phyloP scores from a whole-genome alignment of 2,329 filamentous ascomycete genomes.

The Alternaria sp. region DNA sequence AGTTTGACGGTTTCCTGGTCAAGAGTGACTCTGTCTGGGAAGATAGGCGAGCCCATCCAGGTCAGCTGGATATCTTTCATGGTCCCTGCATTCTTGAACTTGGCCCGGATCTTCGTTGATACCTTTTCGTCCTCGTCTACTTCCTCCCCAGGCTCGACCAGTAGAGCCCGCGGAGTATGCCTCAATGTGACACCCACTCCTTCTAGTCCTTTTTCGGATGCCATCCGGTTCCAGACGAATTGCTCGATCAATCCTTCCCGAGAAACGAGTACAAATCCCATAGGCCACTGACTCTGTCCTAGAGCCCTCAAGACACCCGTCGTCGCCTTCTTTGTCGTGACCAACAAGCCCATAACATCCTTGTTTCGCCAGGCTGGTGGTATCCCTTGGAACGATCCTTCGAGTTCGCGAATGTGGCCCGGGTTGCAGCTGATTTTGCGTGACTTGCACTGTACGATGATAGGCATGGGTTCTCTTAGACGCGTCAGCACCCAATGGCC shows the following conservation, averaged over 20 bases:
- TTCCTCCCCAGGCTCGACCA: conserved; percentile 13
- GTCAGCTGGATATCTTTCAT: conserved; percentile 49
- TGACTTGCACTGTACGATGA: conserved; percentile 76
- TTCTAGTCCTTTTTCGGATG: conserved; percentile 69
- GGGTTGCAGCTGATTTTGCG: conserved; percentile 62
- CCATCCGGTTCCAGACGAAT: conserved; percentile 76
- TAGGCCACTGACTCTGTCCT: conserved; percentile 70
- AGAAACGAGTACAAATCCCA: conserved; percentile 74
- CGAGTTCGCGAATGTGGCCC: conserved; percentile 74
- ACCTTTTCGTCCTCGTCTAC: conserved; percentile 12
- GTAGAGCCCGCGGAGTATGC: conserved; percentile 34
- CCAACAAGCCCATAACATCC: conserved; percentile 74
- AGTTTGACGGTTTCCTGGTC: conserved; percentile 34
- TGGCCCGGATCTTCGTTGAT: conserved; percentile 13
- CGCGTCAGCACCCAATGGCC: conserved; percentile 70
- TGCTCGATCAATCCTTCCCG: conserved; percentile 68
- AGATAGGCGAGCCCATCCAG: conserved; percentile 50
- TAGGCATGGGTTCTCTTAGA: conserved; percentile 48
- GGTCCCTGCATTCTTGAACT: conserved; percentile 32
- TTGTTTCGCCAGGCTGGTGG: conserved; percentile 75
- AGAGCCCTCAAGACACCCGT: conserved; percentile 80
- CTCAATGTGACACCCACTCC: conserved; percentile 56
- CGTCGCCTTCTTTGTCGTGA: conserved; percentile 74
- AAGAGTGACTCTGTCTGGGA: conserved; percentile 34
- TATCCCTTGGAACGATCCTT: conserved; percentile 78